Conservation (phyloP, 2,329 filamentous ascomycete genomes). For the Hypoxylon sp. region DNA sequence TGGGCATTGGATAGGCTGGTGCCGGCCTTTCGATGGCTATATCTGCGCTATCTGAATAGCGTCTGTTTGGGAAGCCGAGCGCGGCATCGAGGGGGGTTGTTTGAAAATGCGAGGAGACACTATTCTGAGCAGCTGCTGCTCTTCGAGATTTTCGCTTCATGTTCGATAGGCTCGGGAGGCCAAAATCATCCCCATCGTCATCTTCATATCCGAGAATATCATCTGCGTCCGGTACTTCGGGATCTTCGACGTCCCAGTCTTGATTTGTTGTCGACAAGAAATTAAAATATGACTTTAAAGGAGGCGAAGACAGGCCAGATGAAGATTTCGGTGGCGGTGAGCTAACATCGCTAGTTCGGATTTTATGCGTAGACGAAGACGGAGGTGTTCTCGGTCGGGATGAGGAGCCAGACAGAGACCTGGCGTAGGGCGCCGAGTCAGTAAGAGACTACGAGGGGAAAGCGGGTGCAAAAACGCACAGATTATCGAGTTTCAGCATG, state of each 20-base stretch:
- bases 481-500: conserved; percentile 86
- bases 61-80: conserved; percentile 63
- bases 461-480: conserved; percentile 65
- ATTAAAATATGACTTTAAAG: conserved; percentile 82
- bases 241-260: conserved; percentile 79
- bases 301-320: conserved; percentile 71
- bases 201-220: conserved; percentile 87
- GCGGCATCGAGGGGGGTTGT: conserved; percentile 59
- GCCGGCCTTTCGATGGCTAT: conserved; percentile 91
- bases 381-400: conserved; percentile 84
- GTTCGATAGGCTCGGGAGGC: conserved; percentile 90
- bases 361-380: conserved; percentile 69
- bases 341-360: conserved; percentile 68
- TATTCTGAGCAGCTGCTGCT: conserved; percentile 64
- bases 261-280: conserved; percentile 86
- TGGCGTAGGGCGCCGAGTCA: conserved; percentile 53
- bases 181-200: conserved; percentile 95
- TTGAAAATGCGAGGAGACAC: conserved; percentile 51
- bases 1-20: conserved; percentile 87
- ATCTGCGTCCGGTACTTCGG: conserved; percentile 73
- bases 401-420: conserved; percentile 71
- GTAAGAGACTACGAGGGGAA: conserved; percentile 2
- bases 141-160: conserved; percentile 81
- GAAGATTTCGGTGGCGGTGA: conserved; percentile 68
- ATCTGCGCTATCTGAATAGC: conserved; percentile 88